Conservation (phyloP, 2,329 filamentous ascomycete genomes). For the Nannizziopsis arthrosporioides region DNA sequence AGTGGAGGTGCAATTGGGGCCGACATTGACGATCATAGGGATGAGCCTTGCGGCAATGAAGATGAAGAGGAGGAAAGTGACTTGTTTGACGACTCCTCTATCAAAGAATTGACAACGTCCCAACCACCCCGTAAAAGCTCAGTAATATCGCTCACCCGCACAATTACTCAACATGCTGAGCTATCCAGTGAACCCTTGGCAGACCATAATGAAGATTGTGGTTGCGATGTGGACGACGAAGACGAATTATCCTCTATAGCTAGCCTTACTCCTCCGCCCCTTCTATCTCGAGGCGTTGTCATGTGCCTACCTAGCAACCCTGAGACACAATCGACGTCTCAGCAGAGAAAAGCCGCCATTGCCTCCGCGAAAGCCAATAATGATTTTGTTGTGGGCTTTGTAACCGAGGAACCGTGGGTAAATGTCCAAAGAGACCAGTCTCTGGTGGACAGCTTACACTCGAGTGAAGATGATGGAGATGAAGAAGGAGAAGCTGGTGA, state of each 20-base stretch:
- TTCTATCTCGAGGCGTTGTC: slow-evolving; percentile 28
- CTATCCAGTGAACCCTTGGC: slow-evolving; percentile 17
- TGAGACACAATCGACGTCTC: slow-evolving; percentile 24
- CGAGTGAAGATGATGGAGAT: slow-evolving; percentile 4
- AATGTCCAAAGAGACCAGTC: slow-evolving; percentile 18
- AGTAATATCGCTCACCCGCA: slow-evolving; percentile 34
- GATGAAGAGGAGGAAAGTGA: slow-evolving; percentile 14
- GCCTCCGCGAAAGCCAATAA: slow-evolving; percentile 30
- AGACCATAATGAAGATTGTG: slow-evolving; percentile 8
- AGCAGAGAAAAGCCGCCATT: slow-evolving; percentile 27
- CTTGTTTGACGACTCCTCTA: slow-evolving; percentile 9
- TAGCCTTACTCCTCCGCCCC: slow-evolving; percentile 22
- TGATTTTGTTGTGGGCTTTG: slow-evolving; percentile 32
- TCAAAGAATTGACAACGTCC: not conserved
- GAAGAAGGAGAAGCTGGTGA: slow-evolving; percentile 13
- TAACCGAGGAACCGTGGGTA: slow-evolving; percentile 28
- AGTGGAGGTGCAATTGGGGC: slow-evolving; percentile 16
- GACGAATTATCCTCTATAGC: not conserved
- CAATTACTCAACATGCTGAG: slow-evolving; percentile 29
- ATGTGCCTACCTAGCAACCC: slow-evolving; percentile 26
- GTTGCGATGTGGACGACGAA: slow-evolving; percentile 11
- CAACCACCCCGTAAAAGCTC: slow-evolving; percentile 26
- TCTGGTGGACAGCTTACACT: slow-evolving; percentile 12
- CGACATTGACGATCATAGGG: not conserved
- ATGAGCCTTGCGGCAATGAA: not conserved